Evolutionary conservation across 2,329 filamentous ascomycete species (phyloP), one percentile per base, ranked within the genome.

Genomic region (Eutypella sp.): DNA sequence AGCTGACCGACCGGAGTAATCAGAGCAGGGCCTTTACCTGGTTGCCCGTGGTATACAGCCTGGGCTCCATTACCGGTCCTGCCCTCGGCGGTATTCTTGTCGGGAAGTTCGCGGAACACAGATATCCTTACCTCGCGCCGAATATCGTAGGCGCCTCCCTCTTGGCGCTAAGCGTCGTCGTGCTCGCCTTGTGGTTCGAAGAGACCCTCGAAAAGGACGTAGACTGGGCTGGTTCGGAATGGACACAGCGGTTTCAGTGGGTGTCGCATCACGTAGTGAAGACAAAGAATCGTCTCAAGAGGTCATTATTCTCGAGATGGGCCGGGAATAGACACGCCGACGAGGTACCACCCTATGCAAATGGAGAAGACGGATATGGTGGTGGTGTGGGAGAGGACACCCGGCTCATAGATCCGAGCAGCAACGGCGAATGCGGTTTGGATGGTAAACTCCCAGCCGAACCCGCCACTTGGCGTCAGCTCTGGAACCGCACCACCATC

Each of bases 11-110:
- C 62, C 82, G 89, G 45, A 93, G 86, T 52, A 99, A 99, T 65
- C 93, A 99, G 73, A 93, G 89, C 60, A 79, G 80, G 44, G 93
- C 90, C 0, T 99, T 99, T 59, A 93, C 88, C 2, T 99, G 96
- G 70, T 73, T 99, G 36, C 93, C 93, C 0, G 86, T 97, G 33
- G 85, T 97, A n/a, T 99, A 99, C 66, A 92, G 92, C 4, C 74
- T 99, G 27, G 93, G 93, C 16, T 89, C 88, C 37, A 96, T 99
- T 50, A 93, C 91, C 0, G 93, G 93, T 0, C 93, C 93, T 1
- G 82, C 95, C 2, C 69, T 97, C n/a, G 93, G 93, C 13, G 93
- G 93, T 0, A 64, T 96, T 34, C 68, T 97, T 45, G 87, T 95
- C 0, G 79, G 84, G 38, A 75, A 74, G 40, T 62, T 80, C 23